Base-by-base conservation (phyloP, 352 stramenopile species). In the Thalassiosira ordinaria region DNA sequence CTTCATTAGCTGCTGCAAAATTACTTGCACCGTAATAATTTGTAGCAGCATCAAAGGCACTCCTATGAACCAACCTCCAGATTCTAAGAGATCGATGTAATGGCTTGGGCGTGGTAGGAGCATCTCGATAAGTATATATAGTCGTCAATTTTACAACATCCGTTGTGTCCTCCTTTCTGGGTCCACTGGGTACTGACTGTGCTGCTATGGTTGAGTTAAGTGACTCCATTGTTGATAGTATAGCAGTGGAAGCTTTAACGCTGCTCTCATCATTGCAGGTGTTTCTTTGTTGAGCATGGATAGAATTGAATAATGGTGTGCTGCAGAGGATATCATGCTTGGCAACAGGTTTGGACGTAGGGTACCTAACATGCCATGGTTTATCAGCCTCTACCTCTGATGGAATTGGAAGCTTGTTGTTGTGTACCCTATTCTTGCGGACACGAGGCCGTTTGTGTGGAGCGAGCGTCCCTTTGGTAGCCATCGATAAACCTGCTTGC, bases 91-190 rank as follows among this genome's bases (percentile, higher is more conserved):
- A 53, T 11, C 85, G 64, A 71, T 74, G 85, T 1, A 93, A 33
- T 41, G 85, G 88, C 13, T 70, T 78, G 20, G 80, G 83, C 46
- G 27, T 35, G 35, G 80, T 70, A 4, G 85, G 88, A 2, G 78
- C 85, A 68, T 91, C 88, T 1, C 41, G 33, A 78, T 90, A 92
- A 0, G 85, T 89, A 51, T 92, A 92, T 2, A 91, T 63, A 14
- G 65, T 84, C 20, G 80, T 41, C 13, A 87, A 60, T 55, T 69
- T 72, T 52, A 31, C 24, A 31, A 37, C n/a, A 18, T 59, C 53
- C n/a, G 37, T 20, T 7, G 64, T 26, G 1, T 46, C 44, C n/a
- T n/a, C n/a, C n/a, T n/a, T n/a, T 64, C 46, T 1, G 33, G 62
- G 46, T 2, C 73, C 26, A 14, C n/a, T 39, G 3, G 52, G 39